These are phyloP conservation scores for Trichocomaceae sp. DNA, from an alignment of 2,329 filamentous ascomycete genomes.

Conservation along the genomic window DNA sequence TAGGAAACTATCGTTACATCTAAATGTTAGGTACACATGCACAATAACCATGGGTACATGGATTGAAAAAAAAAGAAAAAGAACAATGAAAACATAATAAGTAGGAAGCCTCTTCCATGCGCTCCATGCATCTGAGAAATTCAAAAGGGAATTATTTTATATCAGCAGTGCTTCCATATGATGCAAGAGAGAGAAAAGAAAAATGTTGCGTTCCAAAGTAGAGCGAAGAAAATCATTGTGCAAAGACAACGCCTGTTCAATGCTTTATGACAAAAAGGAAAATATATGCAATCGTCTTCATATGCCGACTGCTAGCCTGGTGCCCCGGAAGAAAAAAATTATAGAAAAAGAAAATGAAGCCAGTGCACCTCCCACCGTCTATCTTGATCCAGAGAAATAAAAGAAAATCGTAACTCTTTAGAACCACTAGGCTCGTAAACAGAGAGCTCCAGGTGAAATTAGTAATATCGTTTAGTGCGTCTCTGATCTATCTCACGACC, in stretches of 20 bases:
- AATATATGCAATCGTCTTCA: constrained; percentile 2
- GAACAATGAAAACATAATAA: not conserved
- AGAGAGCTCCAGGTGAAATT: constrained; percentile 3
- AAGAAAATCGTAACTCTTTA: constrained; percentile 34
- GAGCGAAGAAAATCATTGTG: not conserved
- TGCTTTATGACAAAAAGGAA: constrained; percentile 8
- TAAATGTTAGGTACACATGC: not conserved
- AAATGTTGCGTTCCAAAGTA: constrained; percentile 10
- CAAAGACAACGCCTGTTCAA: constrained; percentile 12
- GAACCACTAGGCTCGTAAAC: constrained; percentile 16
- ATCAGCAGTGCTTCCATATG: constrained; percentile 1
- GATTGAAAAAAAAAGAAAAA: not conserved
- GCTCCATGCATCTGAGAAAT: constrained; percentile 10
- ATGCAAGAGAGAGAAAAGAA: constrained; percentile 13
- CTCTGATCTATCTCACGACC: constrained; percentile 23
- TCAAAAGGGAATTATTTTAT: not conserved
- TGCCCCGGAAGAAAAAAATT: constrained; percentile 7
- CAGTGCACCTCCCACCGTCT: constrained; percentile 28
- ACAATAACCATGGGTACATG: not conserved
- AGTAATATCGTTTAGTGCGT: constrained; percentile 3
- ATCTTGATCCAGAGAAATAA: constrained; percentile 36
- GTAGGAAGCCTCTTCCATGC: constrained; percentile 10
- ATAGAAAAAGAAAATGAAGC: constrained; percentile 17
- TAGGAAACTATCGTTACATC: not conserved
- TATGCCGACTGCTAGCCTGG: constrained; percentile 1